These are phyloP conservation scores for Mortierella sp. DNA, from an alignment of 371 early-diverging fungal species.

Conservation along the genomic window DNA sequence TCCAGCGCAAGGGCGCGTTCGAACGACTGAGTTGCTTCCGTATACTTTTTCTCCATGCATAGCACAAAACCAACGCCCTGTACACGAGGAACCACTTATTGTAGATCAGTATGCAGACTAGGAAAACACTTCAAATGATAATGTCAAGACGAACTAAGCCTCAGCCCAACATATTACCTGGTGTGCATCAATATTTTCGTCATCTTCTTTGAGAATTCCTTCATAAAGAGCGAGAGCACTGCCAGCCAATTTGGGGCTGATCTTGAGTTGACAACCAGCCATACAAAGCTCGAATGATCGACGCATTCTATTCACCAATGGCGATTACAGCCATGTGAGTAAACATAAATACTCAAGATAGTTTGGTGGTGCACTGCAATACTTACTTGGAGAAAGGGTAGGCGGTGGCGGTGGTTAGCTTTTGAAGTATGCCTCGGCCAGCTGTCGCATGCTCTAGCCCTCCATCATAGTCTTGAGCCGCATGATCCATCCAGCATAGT, in stretches of 20 bases:
- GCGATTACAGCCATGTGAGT: not conserved
- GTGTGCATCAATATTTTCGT: slow-evolving; percentile 64
- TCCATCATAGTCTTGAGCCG: slow-evolving; percentile 67
- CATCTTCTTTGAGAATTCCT: slow-evolving; percentile 61
- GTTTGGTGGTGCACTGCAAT: too few relatives aligned
- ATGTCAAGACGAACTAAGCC: too few relatives aligned
- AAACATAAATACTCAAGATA: not conserved
- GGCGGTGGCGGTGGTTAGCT: slow-evolving; percentile 57
- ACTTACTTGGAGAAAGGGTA: slow-evolving; percentile 58
- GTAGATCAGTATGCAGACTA: not conserved
- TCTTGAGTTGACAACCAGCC: slow-evolving; percentile 72
- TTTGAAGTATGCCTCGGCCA: slow-evolving; percentile 61
- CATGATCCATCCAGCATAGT: slow-evolving; percentile 67
- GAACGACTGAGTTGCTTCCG: slow-evolving; percentile 70
- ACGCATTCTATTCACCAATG: slow-evolving; percentile 55
- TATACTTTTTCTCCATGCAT: slow-evolving; percentile 52
- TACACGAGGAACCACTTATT: not conserved
- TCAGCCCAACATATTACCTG: slow-evolving; percentile 53
- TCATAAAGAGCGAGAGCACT: slow-evolving; percentile 68
- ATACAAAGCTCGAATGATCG: slow-evolving; percentile 72
- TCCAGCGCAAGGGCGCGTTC: slow-evolving; percentile 63
- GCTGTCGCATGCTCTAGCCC: slow-evolving; percentile 73
- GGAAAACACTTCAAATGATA: not conserved
- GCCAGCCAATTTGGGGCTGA: slow-evolving; percentile 65
- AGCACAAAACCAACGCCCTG: slow-evolving; percentile 57